phyloP scores from a whole-genome alignment of 176 grass and related monocot genomes.

The Coix lacrymajobi region DNA sequence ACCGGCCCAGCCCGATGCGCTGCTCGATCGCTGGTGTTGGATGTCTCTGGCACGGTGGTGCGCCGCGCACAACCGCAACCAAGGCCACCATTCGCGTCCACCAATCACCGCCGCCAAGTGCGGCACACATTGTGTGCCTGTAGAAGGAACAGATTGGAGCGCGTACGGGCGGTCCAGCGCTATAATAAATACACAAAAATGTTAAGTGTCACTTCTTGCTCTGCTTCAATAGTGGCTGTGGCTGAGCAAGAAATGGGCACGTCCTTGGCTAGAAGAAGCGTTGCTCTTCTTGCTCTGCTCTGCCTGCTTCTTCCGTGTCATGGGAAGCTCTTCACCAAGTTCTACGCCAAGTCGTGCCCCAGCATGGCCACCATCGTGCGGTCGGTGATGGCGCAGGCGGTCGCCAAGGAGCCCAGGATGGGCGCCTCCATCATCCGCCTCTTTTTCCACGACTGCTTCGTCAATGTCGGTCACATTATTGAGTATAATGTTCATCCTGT shows the following conservation, averaged over 20 bases:
- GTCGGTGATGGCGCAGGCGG: constrained; percentile 28
- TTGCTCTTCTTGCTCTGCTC: constrained; percentile 11
- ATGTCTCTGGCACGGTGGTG: constrained; percentile 24
- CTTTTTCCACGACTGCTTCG: constrained; percentile 85
- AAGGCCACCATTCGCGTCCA: constrained; percentile 13
- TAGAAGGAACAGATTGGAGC: background rate
- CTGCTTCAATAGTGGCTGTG: background rate
- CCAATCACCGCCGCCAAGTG: constrained; percentile 4
- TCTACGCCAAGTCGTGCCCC: constrained; percentile 59
- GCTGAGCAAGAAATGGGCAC: constrained; percentile 23
- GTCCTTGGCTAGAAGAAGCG: background rate
- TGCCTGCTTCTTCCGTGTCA: constrained; percentile 26
- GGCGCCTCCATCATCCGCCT: constrained; percentile 69
- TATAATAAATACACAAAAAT: constrained; percentile 26
- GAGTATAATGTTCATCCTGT: background rate
- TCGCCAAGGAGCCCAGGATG: constrained; percentile 57
- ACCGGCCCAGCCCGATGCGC: constrained; percentile 3
- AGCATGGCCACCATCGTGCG: constrained; percentile 36
- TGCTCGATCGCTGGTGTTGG: background rate
- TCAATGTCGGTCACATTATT: constrained; percentile 41
- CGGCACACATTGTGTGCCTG: background rate
- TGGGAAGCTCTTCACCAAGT: constrained; percentile 44
- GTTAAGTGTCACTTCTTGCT: background rate
- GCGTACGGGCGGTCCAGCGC: background rate
- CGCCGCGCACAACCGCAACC: constrained; percentile 27